These are phyloP conservation scores for Nepenthes mirabilis DNA, from an alignment of 148 eudicot species.

Conservation along the genomic window DNA sequence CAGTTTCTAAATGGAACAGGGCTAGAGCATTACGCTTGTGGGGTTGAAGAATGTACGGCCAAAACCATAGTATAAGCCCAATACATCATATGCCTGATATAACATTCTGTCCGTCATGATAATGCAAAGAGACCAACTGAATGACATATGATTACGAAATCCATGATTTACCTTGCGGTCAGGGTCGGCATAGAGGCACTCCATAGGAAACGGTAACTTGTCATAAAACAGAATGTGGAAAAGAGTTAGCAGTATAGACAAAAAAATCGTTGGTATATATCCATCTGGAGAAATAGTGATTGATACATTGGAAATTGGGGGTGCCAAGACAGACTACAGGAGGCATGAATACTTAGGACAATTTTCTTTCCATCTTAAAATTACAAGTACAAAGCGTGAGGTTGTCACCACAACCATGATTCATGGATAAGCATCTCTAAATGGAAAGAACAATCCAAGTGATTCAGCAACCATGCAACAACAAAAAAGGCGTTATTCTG, in stretches of 20 bases:
- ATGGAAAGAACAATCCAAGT: too few relatives aligned
- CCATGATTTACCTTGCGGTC: background rate
- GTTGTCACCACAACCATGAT: too few relatives aligned
- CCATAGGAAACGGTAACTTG: background rate
- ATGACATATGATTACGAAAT: background rate
- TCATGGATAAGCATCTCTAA: too few relatives aligned
- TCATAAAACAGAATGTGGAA: background rate
- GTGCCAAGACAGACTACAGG: too few relatives aligned
- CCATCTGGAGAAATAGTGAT: too few relatives aligned
- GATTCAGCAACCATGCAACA: too few relatives aligned
- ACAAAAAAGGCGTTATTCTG: too few relatives aligned
- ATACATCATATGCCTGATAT: background rate
- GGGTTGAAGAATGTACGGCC: background rate
- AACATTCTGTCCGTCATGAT: background rate
- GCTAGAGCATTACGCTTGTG: background rate
- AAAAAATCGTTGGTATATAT: too few relatives aligned
- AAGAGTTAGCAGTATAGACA: background rate
- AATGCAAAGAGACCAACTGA: background rate
- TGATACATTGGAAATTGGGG: too few relatives aligned
- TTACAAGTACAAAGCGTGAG: too few relatives aligned
- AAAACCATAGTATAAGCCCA: background rate
- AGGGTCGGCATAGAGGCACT: background rate
- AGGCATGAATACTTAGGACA: too few relatives aligned
- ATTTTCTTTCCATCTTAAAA: too few relatives aligned
- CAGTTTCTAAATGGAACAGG: background rate